Conservation (phyloP, 1,139 yeast species). For the Magnusiomyces tetraspermus region DNA sequence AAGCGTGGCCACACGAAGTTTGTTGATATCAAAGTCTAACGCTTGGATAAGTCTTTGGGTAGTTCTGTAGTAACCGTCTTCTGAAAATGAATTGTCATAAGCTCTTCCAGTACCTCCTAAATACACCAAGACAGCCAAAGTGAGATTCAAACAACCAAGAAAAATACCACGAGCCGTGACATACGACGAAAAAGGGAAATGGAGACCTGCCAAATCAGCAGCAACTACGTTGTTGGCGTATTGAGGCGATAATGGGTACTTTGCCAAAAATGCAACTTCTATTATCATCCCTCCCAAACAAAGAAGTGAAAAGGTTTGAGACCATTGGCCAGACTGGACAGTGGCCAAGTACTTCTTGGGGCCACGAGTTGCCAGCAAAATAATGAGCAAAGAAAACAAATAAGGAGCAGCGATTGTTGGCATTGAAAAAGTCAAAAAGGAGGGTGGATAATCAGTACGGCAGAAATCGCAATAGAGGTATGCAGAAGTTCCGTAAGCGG, state of each 20-base stretch:
- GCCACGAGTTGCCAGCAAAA: conserved; percentile 18
- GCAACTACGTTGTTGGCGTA: conserved; percentile 12
- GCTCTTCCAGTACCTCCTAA: conserved; percentile 21
- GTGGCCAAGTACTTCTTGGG: conserved; percentile 4
- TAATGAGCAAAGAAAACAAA: conserved; percentile 16
- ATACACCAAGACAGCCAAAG: conserved; percentile 17
- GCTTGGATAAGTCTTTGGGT: conserved; percentile 3
- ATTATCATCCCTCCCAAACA: not conserved
- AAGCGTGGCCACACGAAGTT: conserved; percentile 10
- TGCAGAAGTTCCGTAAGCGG: conserved; percentile 23
- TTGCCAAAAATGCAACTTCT: conserved; percentile 13
- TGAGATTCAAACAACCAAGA: conserved; percentile 15
- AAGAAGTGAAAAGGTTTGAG: conserved; percentile 11
- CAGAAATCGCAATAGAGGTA: conserved; percentile 25
- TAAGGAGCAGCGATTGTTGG: conserved; percentile 21
- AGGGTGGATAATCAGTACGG: conserved; percentile 14
- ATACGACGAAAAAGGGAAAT: conserved; percentile 20
- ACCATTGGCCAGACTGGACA: conserved; percentile 17
- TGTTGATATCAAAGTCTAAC: conserved; percentile 5
- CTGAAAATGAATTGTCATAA: conserved; percentile 13
- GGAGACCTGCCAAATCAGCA: conserved; percentile 12
- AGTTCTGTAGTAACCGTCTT: conserved; percentile 7
- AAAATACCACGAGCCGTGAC: conserved; percentile 15
- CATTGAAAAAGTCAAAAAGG: conserved; percentile 19
- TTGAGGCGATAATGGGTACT: conserved; percentile 10